Percentiles rank a stretch among this genome's conserved stretches.
Conservation (phyloP, 83 land plant species). For the Picea mariana region DNA sequence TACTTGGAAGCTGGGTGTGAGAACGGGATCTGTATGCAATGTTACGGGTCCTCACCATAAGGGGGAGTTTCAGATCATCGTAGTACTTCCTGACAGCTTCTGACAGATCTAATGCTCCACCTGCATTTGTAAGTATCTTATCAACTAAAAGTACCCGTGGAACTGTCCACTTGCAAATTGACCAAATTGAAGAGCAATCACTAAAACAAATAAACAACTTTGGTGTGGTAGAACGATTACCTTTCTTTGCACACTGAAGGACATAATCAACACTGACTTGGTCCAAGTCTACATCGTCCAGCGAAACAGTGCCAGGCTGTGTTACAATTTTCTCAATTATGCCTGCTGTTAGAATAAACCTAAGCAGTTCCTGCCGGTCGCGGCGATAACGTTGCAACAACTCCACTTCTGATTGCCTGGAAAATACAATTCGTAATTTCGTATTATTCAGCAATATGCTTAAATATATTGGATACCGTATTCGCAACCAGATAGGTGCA, state of each 20-base stretch:
- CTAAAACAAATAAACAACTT: constrained; percentile 2
- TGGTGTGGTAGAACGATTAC: constrained; percentile 25
- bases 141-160: neutral
- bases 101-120: constrained; percentile 63
- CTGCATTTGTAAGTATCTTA: constrained; percentile 24
- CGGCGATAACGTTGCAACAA: constrained; percentile 63
- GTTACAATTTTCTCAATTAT: constrained; percentile 36
- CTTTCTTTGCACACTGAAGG: constrained; percentile 63
- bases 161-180: neutral
- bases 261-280: constrained; percentile 48
- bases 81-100: constrained; percentile 61
- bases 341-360: constrained; percentile 57
- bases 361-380: constrained; percentile 78
- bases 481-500: neutral
- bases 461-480: neutral
- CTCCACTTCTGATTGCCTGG: constrained; percentile 17
- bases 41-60: constrained; percentile 43
- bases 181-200: neutral
- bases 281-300: constrained; percentile 59
- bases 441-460: neutral
- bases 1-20: neutral
- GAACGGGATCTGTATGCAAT: neutral
- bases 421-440: neutral
- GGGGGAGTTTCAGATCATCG: constrained; percentile 53
- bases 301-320: constrained; percentile 44